Base-by-base conservation (phyloP, 805 yeast species). In the Saturnispora diversa region DNA sequence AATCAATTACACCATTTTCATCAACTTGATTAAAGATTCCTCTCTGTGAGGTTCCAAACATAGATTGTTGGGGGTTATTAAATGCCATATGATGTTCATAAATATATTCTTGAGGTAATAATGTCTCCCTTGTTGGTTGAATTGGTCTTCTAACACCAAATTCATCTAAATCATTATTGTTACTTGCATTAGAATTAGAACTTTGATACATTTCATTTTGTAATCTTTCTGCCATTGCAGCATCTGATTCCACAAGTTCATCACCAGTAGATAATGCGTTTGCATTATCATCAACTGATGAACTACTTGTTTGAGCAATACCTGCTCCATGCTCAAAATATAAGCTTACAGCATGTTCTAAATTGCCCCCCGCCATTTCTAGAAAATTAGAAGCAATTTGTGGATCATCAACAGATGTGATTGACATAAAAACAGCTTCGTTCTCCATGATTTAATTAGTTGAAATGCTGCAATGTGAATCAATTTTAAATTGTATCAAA, bases 311-410 rank as follows among this genome's bases (percentile, higher is more conserved):
- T 9, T 28, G 35, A 13, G 37, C 45, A 12, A 35, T 59, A 42
- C 67, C 60, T 6, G 62, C 47, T 21, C 79, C 79, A 49, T 71
- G 72, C 49, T 92, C 97, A 62, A 83, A 80, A 59, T 65, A 92
- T 32, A 92, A 65, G 11, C 86, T 76, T 6, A 92, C 84, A 0
- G 98, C 97, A 16, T 77, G 73, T 43, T 88, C 95, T 25, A 90
- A 56, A 56, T 85, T 75, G 34, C 77, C 76, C 37, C 80, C 87
- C 4, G 90, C 72, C 64, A 90, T 77, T 20, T 80, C 87, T 16
- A 92, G 59, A 54, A 80, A 92, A 50, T 80, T 85, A 39, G 69
- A 64, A 1, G 97, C 97, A 10, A 73, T 63, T 5, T 68, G 69
- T 1, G 73, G 69, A 54, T 83, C 90, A 2, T 75, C 69, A 2